phyloP scores from a whole-genome alignment of 129 eudicot species.

The Saussurea involucrata region DNA sequence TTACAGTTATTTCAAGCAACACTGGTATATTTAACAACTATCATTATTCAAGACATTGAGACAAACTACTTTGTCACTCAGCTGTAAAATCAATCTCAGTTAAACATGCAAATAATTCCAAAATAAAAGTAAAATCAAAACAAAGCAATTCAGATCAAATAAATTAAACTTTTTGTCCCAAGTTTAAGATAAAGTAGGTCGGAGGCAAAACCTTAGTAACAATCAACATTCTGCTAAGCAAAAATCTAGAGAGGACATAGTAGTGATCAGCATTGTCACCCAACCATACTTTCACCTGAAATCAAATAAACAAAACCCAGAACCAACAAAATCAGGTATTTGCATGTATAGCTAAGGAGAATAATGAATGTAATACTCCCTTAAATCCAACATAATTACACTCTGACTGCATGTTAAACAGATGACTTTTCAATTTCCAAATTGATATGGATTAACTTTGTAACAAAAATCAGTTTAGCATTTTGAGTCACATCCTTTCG shows the following conservation, averaged over 20 bases:
- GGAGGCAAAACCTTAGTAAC: conserved; percentile 72
- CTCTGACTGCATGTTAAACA: neutral
- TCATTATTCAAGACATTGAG: conserved; percentile 13
- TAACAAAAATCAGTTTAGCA: neutral
- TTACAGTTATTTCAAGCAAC: conserved; percentile 7
- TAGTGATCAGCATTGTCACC: conserved; percentile 99
- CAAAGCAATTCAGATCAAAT: neutral
- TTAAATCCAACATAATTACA: neutral
- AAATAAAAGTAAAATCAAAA: neutral
- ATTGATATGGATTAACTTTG: neutral
- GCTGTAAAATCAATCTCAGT: neutral
- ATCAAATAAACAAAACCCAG: neutral
- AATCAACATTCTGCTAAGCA: conserved; percentile 96
- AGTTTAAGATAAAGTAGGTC: neutral
- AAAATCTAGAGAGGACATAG: conserved; percentile 91
- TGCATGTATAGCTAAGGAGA: neutral
- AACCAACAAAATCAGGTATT: neutral
- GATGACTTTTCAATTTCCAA: neutral
- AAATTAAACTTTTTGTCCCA: neutral
- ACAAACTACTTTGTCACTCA: neutral
- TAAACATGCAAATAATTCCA: neutral
- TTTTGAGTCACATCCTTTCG: neutral
- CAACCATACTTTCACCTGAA: conserved; percentile 95
- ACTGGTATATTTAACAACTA: neutral
- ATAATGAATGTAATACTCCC: neutral